Base-by-base conservation (phyloP, 768 basidiomycete species). In the Lactarius quietus region DNA sequence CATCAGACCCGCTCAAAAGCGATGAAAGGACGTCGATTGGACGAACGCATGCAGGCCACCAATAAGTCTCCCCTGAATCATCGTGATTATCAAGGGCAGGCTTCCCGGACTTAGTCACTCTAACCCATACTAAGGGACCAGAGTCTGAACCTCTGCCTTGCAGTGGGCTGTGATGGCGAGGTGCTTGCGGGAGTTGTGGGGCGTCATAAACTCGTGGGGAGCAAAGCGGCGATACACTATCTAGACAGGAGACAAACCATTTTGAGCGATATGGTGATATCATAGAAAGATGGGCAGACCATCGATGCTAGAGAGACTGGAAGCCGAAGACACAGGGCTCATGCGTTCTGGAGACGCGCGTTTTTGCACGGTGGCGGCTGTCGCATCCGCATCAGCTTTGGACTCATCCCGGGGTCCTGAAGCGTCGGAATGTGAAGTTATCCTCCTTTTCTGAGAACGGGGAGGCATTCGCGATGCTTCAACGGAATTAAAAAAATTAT, bases 11-110 rank as follows among this genome's bases (percentile, higher is more conserved):
- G 55, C 14, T 29, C 48, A 20, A 58, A 14, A 57, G 31, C 33
- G 41, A n/a, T 63, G 58, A 51, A 65, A 65, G 61, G 62, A 65
- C 62, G 51, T 55, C 26, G 61, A 28, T 54, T 29, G 48, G 56
- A 74, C 78, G 68, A 70, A 89, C 89, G 78, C 82, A 81, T 33
- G 80, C 87, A 26, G 89, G 89, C 89, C 89, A 91, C 89, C 89
- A 91, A 43, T 84, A 62, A 14, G 70, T 67, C 41, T 66, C 64
- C 15, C 65, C 73, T 3, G 71, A 72, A 35, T 71, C 72, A 28
- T 39, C 53, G 3, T 17, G 41, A 39, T 72, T 70, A 26, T 71
- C 56, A 26, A 74, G 68, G 26, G 74, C 76, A 18, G 81, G 72
- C 14, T 72, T 65, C 18, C 78, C 79, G 6, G 68, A 71, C 20